Evolutionary conservation across 2,329 filamentous ascomycete species (phyloP).

Genomic region (Massarina eburnea): DNA sequence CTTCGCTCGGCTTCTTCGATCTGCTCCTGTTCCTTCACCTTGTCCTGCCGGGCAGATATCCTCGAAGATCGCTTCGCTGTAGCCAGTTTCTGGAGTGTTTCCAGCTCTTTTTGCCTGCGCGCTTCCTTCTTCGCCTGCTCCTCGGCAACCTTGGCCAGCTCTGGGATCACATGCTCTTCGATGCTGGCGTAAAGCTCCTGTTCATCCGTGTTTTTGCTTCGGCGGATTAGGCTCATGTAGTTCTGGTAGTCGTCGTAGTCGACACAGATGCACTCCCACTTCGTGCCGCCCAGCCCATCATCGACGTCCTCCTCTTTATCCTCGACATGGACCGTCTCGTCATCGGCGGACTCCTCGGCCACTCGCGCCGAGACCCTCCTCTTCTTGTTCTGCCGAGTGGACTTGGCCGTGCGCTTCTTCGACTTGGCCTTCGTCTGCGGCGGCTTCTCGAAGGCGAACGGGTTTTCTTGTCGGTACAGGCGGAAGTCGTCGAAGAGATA

Average conservation of each 20-base stretch:
- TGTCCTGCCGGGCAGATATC: conserved; percentile 79
- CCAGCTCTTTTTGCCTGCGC: conserved; percentile 77
- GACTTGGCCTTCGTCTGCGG: conserved; percentile 53
- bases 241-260: conserved; percentile 74
- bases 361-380: conserved; percentile 59
- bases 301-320: conserved; percentile 48
- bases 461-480: conserved; percentile 84
- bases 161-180: conserved; percentile 76
- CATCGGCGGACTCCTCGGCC: conserved; percentile 45
- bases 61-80: conserved; percentile 91
- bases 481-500: conserved; percentile 93
- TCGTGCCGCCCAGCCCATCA: conserved; percentile 72
- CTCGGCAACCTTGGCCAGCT: conserved; percentile 75
- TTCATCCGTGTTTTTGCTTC: conserved; percentile 81
- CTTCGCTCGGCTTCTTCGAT: conserved; percentile 70
- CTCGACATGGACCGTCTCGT: conserved; percentile 38
- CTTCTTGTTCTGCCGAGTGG: conserved; percentile 62
- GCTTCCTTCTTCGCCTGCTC: conserved; percentile 69
- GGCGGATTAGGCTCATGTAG: conserved; percentile 71
- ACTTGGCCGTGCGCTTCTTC: conserved; percentile 4
- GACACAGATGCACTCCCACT: conserved; percentile 89
- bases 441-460: conserved; percentile 60
- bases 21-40: conserved; percentile 72
- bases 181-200: conserved; percentile 73
- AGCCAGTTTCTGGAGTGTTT: conserved; percentile 83